Percentiles rank a stretch among this genome's conserved stretches.
Evolutionary conservation across 2,329 filamentous ascomycete genomes (phyloP).

Genomic region (Phialophora expanda): DNA sequence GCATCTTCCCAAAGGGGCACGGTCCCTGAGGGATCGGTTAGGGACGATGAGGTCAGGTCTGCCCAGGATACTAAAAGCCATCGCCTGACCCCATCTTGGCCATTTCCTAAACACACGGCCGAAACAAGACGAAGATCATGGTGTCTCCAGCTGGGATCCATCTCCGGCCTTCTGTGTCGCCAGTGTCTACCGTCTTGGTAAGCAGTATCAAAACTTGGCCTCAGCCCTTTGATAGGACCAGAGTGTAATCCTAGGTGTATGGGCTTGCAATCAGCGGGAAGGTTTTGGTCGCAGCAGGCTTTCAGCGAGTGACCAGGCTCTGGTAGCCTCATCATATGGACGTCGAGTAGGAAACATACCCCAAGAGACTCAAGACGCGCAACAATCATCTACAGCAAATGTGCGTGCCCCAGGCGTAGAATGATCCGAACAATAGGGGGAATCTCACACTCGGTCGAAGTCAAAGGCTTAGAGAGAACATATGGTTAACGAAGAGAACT

Average conservation of each 20-base stretch:
- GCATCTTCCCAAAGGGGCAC: not conserved
- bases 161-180: not conserved
- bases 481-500: not conserved
- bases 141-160: not conserved
- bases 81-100: not conserved
- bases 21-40: not conserved
- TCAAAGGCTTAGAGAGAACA: not conserved
- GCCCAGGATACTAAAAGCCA: not conserved
- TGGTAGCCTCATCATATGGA: not conserved
- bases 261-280: not conserved
- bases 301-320: not conserved
- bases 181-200: not conserved
- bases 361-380: not conserved
- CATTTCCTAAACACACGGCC: not conserved
- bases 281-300: not conserved
- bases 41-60: not conserved
- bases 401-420: not conserved
- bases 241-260: not conserved
- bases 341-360: not conserved
- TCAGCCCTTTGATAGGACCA: not conserved
- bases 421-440: not conserved
- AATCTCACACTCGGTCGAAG: not conserved
- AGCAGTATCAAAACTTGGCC: not conserved
- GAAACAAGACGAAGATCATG: not conserved
- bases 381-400: not conserved